Evolutionary conservation across 2,329 filamentous ascomycete genomes (phyloP).

Genomic region (Epichloe uncinata): DNA sequence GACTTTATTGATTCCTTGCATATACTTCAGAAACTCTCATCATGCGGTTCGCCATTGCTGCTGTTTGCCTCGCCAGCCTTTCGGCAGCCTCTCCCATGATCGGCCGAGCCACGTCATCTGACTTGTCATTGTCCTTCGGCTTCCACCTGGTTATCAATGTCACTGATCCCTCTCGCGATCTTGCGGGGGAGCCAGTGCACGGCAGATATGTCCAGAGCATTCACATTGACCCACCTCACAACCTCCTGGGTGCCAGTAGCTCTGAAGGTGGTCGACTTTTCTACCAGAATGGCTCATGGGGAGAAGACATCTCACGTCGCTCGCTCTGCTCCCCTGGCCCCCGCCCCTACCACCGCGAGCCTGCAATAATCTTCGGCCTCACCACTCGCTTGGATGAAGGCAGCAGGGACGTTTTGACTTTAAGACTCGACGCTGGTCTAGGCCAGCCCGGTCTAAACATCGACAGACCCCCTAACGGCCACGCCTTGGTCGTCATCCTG

Average conservation of each 20-base stretch:
- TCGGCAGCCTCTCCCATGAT: not conserved
- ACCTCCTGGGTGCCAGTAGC: not conserved
- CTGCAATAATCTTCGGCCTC: not conserved
- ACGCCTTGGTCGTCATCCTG: not conserved
- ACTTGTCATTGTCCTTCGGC: not conserved
- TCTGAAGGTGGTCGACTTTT: not conserved
- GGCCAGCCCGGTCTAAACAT: not conserved
- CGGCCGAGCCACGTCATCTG: not conserved
- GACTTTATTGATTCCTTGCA: not conserved
- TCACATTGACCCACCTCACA: not conserved
- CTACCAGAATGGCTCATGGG: not conserved
- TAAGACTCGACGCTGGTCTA: not conserved
- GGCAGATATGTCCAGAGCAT: not conserved
- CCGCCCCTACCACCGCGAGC: not conserved
- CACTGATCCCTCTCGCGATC: not conserved
- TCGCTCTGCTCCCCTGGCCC: not conserved
- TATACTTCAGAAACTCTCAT: not conserved
- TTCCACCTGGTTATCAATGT: constrained; percentile 1
- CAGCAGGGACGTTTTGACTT: not conserved
- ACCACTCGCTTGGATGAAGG: not conserved
- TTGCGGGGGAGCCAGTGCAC: not conserved
- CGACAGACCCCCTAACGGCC: not conserved
- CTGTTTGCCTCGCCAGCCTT: not conserved
- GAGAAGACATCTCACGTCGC: not conserved
- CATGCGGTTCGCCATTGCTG: not conserved